phyloP scores from a whole-genome alignment of 2,329 filamentous ascomycete genomes.

The Karstenula rhodostoma region DNA sequence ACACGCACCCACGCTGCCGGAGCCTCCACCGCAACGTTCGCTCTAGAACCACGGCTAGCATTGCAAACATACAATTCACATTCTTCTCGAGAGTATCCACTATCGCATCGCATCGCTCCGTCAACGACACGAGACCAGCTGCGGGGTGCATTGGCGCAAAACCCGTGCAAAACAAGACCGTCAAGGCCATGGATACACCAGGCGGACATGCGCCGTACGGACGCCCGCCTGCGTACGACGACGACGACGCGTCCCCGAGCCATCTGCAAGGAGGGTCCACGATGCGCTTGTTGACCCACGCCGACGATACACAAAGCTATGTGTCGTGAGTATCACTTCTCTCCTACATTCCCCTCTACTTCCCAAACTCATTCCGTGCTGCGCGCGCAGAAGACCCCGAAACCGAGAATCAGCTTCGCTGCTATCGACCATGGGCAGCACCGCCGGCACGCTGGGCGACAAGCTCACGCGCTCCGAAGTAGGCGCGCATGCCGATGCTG shows the following conservation, averaged over 20 bases:
- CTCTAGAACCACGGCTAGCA: constrained; percentile 8
- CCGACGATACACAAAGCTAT: constrained; percentile 53
- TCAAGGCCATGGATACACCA: constrained; percentile 47
- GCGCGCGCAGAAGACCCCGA: constrained; percentile 35
- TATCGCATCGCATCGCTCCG: constrained; percentile 4
- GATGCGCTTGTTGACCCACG: constrained; percentile 60
- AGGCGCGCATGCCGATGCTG: constrained; percentile 41
- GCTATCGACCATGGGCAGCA: constrained; percentile 45
- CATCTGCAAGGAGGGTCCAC: constrained; percentile 53
- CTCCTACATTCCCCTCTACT: constrained; percentile 18
- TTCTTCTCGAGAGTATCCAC: constrained; percentile 6
- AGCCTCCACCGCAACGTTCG: constrained; percentile 10
- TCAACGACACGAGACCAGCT: background rate
- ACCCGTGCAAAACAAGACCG: constrained; percentile 19
- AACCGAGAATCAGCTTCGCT: constrained; percentile 42
- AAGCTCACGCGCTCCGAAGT: constrained; percentile 35
- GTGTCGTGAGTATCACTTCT: constrained; percentile 52
- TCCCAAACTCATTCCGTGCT: constrained; percentile 33
- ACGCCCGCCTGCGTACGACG: constrained; percentile 57
- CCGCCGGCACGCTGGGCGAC: constrained; percentile 42
- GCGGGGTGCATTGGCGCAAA: constrained; percentile 6
- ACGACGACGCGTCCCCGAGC: constrained; percentile 47
- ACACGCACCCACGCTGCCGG: constrained; percentile 12
- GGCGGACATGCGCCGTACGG: constrained; percentile 45
- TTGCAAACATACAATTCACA: constrained; percentile 6